Evolutionary conservation across 1,139 yeast species (phyloP).

Genomic region (Scheffersomyces titani): DNA sequence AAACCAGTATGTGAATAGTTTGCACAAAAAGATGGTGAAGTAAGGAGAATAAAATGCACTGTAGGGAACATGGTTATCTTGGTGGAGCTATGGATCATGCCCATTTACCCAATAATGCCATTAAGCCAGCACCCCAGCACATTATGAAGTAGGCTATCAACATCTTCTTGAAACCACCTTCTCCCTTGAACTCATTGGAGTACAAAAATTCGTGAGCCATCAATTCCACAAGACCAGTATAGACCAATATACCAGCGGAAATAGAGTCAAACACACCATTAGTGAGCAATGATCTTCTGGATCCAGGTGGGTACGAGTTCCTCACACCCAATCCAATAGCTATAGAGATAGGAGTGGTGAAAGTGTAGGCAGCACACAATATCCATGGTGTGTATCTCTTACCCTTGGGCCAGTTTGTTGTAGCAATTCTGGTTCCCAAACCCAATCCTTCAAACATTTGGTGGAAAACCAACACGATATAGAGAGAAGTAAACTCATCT

Average conservation of each 20-base stretch:
- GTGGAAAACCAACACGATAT: slow-evolving; percentile 83
- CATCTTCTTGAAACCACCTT: slow-evolving; percentile 42
- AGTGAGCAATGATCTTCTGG: slow-evolving; percentile 65
- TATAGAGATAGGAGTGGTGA: slow-evolving; percentile 83
- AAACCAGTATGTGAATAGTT: not conserved
- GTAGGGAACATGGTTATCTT: no score
- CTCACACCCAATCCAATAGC: slow-evolving; percentile 88
- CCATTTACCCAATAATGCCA: slow-evolving; percentile 90
- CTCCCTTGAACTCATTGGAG: slow-evolving; percentile 60
- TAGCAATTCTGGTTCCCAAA: slow-evolving; percentile 82
- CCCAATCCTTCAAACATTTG: slow-evolving; percentile 94
- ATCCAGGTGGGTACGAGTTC: slow-evolving; percentile 57
- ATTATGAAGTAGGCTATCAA: slow-evolving; percentile 40
- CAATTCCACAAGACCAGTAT: slow-evolving; percentile 84
- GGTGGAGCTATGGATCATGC: slow-evolving; percentile 42
- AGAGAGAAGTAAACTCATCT: slow-evolving; percentile 71
- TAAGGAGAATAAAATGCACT: not conserved
- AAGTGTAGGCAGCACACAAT: slow-evolving; percentile 58
- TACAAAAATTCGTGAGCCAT: slow-evolving; percentile 88
- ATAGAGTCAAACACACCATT: slow-evolving; percentile 82
- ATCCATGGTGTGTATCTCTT: slow-evolving; percentile 57
- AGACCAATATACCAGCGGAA: slow-evolving; percentile 81
- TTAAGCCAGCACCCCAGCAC: slow-evolving; percentile 75
- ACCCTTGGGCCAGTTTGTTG: slow-evolving; percentile 62
- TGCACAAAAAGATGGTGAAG: not conserved